Conservation (phyloP, 78 protist genomes). For the Chrysochromulina parva region DNA sequence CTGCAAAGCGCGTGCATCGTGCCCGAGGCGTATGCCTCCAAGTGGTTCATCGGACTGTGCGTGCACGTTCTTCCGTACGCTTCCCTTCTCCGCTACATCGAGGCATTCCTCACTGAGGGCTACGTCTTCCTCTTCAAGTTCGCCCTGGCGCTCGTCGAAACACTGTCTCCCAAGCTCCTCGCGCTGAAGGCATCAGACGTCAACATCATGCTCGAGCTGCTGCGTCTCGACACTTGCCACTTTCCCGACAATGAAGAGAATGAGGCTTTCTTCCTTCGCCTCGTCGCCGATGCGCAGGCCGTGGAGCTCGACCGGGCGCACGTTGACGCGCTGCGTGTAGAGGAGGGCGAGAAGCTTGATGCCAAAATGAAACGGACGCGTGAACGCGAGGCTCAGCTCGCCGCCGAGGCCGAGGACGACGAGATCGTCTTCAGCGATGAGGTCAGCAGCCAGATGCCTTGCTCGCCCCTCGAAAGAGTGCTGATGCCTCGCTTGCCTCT, state of each 20-base stretch:
- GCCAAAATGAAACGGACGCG: background rate
- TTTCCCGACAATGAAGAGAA: background rate
- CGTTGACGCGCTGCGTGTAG: background rate
- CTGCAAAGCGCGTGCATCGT: background rate
- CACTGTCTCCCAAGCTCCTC: background rate
- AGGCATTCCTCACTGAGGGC: background rate
- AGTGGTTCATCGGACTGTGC: background rate
- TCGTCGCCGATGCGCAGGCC: background rate
- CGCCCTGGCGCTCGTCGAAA: background rate
- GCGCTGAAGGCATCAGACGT: background rate
- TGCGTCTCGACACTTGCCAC: background rate
- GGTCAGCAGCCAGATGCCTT: background rate
- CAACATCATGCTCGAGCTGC: slow-evolving; percentile 7
- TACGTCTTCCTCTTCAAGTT: background rate
- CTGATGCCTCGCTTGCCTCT: no score
- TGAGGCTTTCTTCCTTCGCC: background rate
- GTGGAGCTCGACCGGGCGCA: background rate
- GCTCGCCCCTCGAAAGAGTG: no score
- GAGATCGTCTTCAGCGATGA: slow-evolving; percentile 18
- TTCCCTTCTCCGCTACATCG: background rate
- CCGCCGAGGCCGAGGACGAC: background rate
- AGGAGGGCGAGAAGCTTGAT: background rate
- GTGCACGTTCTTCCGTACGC: background rate
- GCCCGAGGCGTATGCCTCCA: slow-evolving; percentile 18
- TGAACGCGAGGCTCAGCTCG: background rate